phyloP scores from a whole-genome alignment of 1,284 basidiomycete genomes.

The Tilletia caries region DNA sequence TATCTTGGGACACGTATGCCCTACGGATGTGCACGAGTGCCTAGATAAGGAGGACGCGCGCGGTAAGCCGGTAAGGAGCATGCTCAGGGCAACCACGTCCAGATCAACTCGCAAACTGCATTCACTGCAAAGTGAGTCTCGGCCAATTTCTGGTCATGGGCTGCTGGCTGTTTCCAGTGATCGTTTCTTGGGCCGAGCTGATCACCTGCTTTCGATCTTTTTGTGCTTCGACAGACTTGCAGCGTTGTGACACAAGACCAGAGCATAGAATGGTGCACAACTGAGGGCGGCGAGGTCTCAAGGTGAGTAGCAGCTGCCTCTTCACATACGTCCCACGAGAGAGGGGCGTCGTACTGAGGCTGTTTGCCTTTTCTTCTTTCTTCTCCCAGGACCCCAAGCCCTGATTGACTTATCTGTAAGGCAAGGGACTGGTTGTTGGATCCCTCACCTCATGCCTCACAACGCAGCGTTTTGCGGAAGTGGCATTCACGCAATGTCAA shows the following conservation, averaged over 20 bases:
- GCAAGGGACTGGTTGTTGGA: too few relatives aligned
- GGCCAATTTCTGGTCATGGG: not conserved
- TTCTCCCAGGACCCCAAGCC: not conserved
- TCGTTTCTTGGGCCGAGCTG: not conserved
- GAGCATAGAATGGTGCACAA: slow-evolving; percentile 47
- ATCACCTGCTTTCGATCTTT: too few relatives aligned
- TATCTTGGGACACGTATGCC: slow-evolving; percentile 81
- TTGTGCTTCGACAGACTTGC: slow-evolving; percentile 43
- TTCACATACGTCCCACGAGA: too few relatives aligned
- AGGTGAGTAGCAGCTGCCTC: slow-evolving; percentile 16
- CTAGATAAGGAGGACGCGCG: slow-evolving; percentile 65
- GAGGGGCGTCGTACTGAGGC: too few relatives aligned
- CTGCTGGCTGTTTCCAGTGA: too few relatives aligned
- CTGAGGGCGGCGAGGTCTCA: slow-evolving; percentile 52
- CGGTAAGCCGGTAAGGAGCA: slow-evolving; percentile 60
- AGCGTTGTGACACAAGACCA: slow-evolving; percentile 51
- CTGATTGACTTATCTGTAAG: not conserved
- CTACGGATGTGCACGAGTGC: slow-evolving; percentile 96
- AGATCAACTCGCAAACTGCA: slow-evolving; percentile 74
- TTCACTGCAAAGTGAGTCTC: slow-evolving; percentile 36
- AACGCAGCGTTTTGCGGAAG: too few relatives aligned
- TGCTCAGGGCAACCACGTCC: slow-evolving; percentile 74
- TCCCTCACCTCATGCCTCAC: too few relatives aligned
- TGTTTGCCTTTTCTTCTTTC: too few relatives aligned
- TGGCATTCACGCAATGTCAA: too few relatives aligned